Base-by-base conservation (phyloP, 2,329 filamentous ascomycete genomes). In the Colletotrichum somersetense region DNA sequence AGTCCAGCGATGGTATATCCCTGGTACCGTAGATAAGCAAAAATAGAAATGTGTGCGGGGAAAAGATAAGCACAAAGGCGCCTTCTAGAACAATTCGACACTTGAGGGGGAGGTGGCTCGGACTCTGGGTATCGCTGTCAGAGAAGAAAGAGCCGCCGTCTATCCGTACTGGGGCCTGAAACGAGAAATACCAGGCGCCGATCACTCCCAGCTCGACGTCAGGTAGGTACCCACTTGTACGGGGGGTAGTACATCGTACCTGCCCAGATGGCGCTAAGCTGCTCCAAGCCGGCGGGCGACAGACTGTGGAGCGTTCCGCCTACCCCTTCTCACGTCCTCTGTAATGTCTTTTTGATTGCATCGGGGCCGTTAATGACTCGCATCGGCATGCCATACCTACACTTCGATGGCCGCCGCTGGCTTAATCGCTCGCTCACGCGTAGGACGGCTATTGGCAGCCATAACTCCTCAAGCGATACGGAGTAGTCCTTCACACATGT, bases 281-380 rank as follows among this genome's bases (percentile, higher is more conserved):
- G 30, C 30, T 30, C 30, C 30, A 30, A 30, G 30, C 30, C 30
- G 30, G 20, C 38, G 10, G 58, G 58, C 69, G 63, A 64, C 46
- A 40, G 14, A 72, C 63, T 66, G 59, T 56, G 66, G 59, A 56
- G 35, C 38, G 20, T 26, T 33, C 53, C 53, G 42, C 46, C 46
- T 69, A 23, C 59, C 66, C 65, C 59, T 64, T 38, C 8, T 46
- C 38, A 16, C 23, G 7, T 30, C 33, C n/a, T 16, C n/a, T 16
- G 16, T 30, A 30, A 72, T 72, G 48, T 69, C 66, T 61, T 72
- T 69, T 61, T 69, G 23, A 69, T 72, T 64, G 30, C 33, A 52
- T 30, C 30, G 30, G 14, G 18, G 42, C 18, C 18, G 42, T 44
- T 3, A 38, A 72, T 72, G 69, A 72, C 69, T 72, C 69, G 69